These are phyloP conservation scores for Pezicula radicicola DNA, from an alignment of 2,329 filamentous ascomycete species.

Conservation along the genomic window DNA sequence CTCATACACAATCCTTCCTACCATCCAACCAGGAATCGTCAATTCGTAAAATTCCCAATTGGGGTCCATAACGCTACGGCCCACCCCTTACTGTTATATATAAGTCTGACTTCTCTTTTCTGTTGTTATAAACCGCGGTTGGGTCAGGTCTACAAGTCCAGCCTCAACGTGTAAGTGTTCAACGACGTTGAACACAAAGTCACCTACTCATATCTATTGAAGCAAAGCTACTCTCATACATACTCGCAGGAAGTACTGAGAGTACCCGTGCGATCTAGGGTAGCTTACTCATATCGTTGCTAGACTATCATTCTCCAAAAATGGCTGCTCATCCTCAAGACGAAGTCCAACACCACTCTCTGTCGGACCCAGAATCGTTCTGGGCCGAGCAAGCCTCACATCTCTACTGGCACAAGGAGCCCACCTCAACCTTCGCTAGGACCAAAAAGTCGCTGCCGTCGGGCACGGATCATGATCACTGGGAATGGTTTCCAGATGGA, in stretches of 20 bases:
- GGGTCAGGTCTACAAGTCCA: too few species aligned
- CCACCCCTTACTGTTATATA: too few species aligned
- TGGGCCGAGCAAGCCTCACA: conserved; percentile 73
- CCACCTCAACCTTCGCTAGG: conserved; percentile 56
- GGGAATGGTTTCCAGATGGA: conserved; percentile 88
- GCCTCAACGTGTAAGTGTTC: too few species aligned
- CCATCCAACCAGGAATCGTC: too few species aligned
- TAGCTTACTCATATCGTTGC: neutral
- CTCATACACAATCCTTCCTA: too few species aligned
- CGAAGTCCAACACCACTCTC: conserved; percentile 43
- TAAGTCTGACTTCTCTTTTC: too few species aligned
- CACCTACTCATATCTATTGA: neutral
- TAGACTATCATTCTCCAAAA: conserved; percentile 2
- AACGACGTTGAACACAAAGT: too few species aligned
- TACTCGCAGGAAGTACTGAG: too few species aligned
- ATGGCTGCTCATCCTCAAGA: conserved; percentile 29
- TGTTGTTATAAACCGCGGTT: too few species aligned
- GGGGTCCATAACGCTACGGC: too few species aligned
- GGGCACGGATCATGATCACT: conserved; percentile 67
- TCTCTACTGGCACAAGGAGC: conserved; percentile 78
- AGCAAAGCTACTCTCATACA: neutral
- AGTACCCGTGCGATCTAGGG: neutral
- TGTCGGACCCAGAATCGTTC: conserved; percentile 68
- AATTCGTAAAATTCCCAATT: too few species aligned
- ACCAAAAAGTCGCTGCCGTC: conserved; percentile 61